Evolutionary conservation across 345 rosid genomes (phyloP), one percentile per base, ranked within the genome.

Genomic region (Sonneratia caseolaris): DNA sequence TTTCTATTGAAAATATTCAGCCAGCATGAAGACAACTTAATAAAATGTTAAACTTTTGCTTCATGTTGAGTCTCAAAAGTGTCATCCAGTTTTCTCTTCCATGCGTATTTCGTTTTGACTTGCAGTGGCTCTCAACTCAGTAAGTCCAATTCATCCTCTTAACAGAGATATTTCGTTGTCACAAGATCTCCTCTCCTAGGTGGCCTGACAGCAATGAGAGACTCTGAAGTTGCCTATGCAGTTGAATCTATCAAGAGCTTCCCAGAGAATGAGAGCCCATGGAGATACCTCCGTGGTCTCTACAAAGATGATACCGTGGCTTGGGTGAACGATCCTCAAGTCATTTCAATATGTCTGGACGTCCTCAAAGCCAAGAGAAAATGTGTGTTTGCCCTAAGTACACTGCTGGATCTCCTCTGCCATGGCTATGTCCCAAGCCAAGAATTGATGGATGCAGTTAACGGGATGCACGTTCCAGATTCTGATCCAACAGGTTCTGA

Each of bases 281-380:
- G 97, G 97, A 81, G 97, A 70, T 95, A 90, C 87, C 90, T 86
- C 36, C 83, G 84, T 55, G 93, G 96, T 43, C 97, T 92, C 69
- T 92, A 90, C 87, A 86, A 83, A 70, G 91, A 74, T 9, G 81
- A 87, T 57, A 67, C 66, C 12, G 69, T 79, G 42, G 81, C 81
- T 32, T 86, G 81, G 92, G 74, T 86, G 68, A 82, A 77, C 51
- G 87, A 90, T 85, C 80, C 84, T 32, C 78, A 75, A 70, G 83
- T 90, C 19, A 76, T 93, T 16, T 84, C 87, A 1, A 80, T 84
- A 36, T 95, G 99, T 81, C 78, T 92, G 78, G 76, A 76, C 45
- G 86, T 89, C 71, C 78, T 92, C 71, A 85, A 74, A 66, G 45
- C 69, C 7, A 81, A 88, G 79, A 77, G 74, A 76, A 76, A 84